A percentile compares a stretch with the other conserved stretches of the same genome.
Evolutionary conservation across 495 filamentous ascomycete species (phyloP).

Genomic region (Neurospora africana): DNA sequence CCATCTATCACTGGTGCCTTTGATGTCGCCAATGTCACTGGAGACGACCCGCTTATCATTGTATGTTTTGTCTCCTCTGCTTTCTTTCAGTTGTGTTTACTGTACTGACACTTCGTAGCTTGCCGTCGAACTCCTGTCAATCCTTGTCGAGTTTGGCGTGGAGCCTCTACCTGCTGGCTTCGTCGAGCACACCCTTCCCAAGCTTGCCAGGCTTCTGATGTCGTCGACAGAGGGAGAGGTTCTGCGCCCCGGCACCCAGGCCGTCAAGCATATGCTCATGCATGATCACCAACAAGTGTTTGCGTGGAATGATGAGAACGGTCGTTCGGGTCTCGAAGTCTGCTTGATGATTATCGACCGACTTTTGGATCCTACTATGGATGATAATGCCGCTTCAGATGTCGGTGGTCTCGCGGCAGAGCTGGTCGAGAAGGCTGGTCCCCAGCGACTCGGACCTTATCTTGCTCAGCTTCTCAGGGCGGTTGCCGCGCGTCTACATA

Average conservation of each 20-base stretch:
- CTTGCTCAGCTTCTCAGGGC: slow-evolving; percentile 81
- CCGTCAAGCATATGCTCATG: slow-evolving; percentile 74
- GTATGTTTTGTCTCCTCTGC: slow-evolving; percentile 25
- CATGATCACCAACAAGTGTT: slow-evolving; percentile 85
- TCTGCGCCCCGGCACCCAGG: slow-evolving; percentile 73
- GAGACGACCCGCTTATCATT: slow-evolving; percentile 70
- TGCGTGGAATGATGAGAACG: slow-evolving; percentile 62
- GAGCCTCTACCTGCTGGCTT: slow-evolving; percentile 81
- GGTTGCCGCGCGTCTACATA: slow-evolving; percentile 76
- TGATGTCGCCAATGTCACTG: slow-evolving; percentile 73
- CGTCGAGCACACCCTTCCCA: slow-evolving; percentile 74
- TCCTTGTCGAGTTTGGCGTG: slow-evolving; percentile 69
- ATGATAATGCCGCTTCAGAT: slow-evolving; percentile 88
- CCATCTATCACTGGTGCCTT: slow-evolving; percentile 82
- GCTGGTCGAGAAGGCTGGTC: slow-evolving; percentile 85
- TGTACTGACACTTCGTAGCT: slow-evolving; percentile 37
- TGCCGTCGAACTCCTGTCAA: slow-evolving; percentile 70
- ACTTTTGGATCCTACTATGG: slow-evolving; percentile 68
- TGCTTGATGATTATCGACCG: slow-evolving; percentile 87
- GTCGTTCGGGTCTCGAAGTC: slow-evolving; percentile 78
- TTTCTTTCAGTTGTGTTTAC: neutral
- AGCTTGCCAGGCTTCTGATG: slow-evolving; percentile 72
- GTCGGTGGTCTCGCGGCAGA: slow-evolving; percentile 91
- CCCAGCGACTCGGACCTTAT: slow-evolving; percentile 80
- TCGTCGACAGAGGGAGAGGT: slow-evolving; percentile 72